These are phyloP conservation scores for Pterocarpus santalinus DNA, from an alignment of 306 rosid species.

Conservation along the genomic window DNA sequence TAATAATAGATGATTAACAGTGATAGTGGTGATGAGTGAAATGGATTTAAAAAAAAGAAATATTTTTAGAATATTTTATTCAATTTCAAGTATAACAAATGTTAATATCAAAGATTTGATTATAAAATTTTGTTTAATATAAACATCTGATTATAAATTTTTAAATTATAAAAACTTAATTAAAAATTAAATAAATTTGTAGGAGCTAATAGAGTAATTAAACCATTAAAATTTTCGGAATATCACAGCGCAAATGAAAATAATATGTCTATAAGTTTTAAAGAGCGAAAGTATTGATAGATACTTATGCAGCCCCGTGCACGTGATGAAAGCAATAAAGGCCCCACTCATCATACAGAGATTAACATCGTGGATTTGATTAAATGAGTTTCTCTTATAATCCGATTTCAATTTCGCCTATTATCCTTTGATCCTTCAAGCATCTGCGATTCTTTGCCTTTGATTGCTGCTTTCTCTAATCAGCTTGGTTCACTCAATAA, in stretches of 20 bases:
- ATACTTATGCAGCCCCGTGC: neutral
- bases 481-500: neutral
- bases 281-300: neutral
- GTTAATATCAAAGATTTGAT: too few relatives aligned
- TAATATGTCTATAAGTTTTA: neutral
- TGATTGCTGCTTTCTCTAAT: neutral
- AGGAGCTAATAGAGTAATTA: too few relatives aligned
- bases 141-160: too few relatives aligned
- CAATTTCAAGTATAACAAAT: too few relatives aligned
- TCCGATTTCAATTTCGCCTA: neutral
- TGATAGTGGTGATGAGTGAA: too few relatives aligned
- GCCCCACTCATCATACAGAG: constrained; percentile 1
- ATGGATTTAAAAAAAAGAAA: too few relatives aligned
- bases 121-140: too few relatives aligned
- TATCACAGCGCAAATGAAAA: neutral
- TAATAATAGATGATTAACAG: too few relatives aligned
- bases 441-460: neutral
- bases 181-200: too few relatives aligned
- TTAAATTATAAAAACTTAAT: too few relatives aligned
- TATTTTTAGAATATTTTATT: too few relatives aligned
- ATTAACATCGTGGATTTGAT: constrained; percentile 8
- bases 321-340: neutral
- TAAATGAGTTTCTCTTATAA: neutral
- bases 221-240: too few relatives aligned
- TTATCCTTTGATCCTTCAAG: neutral